Base-by-base conservation (phyloP, 768 basidiomycete genomes). In the Neoboletus brunneissimus region DNA sequence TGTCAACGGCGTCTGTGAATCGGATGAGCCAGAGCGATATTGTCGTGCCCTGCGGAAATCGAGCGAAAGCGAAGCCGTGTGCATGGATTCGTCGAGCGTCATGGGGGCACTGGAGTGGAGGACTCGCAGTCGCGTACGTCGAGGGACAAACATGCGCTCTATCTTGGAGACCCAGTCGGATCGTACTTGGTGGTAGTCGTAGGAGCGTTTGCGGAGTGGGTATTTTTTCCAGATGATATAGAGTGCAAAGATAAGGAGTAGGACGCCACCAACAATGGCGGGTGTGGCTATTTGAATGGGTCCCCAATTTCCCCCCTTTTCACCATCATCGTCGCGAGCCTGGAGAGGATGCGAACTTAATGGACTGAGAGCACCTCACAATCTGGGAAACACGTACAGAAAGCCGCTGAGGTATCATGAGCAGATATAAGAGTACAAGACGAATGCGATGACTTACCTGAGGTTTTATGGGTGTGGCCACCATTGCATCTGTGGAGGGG, bases 271-370 rank as follows among this genome's bases (percentile, higher is more conserved):
- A 11, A 74, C 70, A 41, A 75, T 65, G 51, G 67, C 63, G 8
- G 76, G 76, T 0, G 65, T 42, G 11, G 66, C 69, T 46, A 76
- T 74, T 48, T 77, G 75, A 9, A 70, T 35, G 15, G 71, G 7
- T 15, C 48, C 48, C 72, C 72, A 74, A 18, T 34, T 20, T 16
- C 27, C 37, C 2, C 27, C 37, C 2, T 29, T 11, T 34, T 12
- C 35, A 23, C n/a, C 3, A 15, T 18, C 47, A 13, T 53, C 58
- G 22, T 56, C 48, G 27, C 66, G 64, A 49, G 57, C 53, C 69
- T 72, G 47, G 25, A 47, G 25, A 41, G 1, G 10, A 27, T 15
- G 51, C 18, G 48, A 45, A 43, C 7, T 54, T 15, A 35, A 40
- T 13, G 25, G 15, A 31, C 13, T 27, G 35, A 50, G 32, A 45